A percentile compares a stretch with the other conserved stretches of the same genome.
Evolutionary conservation across 164 flowering plant species (phyloP).

Genomic region (Vitis amurensis): DNA sequence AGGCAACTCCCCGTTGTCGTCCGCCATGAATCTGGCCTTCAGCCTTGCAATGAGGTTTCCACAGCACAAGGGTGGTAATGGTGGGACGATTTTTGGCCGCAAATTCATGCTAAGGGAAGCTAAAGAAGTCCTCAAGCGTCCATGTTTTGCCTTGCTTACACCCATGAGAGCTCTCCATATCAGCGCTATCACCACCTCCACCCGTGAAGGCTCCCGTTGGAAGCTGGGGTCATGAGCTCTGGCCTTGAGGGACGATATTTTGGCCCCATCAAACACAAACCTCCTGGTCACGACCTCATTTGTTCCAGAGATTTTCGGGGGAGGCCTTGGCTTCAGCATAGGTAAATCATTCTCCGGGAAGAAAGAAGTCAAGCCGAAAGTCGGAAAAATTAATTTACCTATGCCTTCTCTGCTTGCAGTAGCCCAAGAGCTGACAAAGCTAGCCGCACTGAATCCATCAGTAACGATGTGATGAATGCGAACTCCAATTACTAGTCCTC

Average conservation of each 20-base stretch:
- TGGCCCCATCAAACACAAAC: neutral
- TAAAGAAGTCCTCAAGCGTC: neutral
- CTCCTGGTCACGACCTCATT: neutral
- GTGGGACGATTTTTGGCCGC: neutral
- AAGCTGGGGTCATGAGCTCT: neutral
- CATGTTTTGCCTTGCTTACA: constrained; percentile 2
- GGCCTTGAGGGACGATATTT: neutral
- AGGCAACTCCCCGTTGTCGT: neutral
- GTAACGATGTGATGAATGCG: constrained; percentile 1
- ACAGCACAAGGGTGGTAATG: neutral
- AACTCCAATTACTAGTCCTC: constrained; percentile 10
- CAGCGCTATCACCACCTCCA: constrained; percentile 6
- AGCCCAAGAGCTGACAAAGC: constrained; percentile 12
- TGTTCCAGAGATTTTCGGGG: too few species aligned
- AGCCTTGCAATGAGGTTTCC: constrained; percentile 2
- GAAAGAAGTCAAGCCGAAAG: neutral
- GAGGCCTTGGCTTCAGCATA: neutral
- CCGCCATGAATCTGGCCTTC: neutral
- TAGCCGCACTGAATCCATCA: neutral
- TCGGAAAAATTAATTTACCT: neutral
- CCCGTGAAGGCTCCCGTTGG: constrained; percentile 6
- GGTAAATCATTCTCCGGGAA: neutral
- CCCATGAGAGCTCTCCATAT: constrained; percentile 12
- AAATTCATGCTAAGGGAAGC: neutral
- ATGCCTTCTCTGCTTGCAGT: neutral